Base-by-base conservation (phyloP, 345 rosid genomes). In the Passiflora organensis region DNA sequence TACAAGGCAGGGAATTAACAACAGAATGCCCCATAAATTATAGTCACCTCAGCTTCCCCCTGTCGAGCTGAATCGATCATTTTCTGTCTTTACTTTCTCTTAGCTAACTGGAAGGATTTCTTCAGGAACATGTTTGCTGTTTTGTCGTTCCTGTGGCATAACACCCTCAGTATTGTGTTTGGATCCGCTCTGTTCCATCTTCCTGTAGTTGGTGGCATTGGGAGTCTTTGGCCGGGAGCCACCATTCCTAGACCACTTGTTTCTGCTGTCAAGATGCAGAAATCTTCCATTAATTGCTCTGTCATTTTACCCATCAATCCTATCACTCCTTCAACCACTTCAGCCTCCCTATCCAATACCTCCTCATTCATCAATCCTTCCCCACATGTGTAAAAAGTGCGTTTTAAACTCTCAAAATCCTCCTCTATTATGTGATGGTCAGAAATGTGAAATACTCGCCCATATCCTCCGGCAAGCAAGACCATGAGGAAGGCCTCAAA, bases 121-220 rank as follows among this genome's bases (percentile, higher is more conserved):
- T 81, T 88, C 41, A 91, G 66, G 69, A 81, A 91, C 16, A 51
- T 80, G 36, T 79, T 84, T 13, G 95, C 93, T 1, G 67, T 71
- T 32, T 78, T 75, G 51, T 88, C 96, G 38, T 85, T 81, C 69
- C 96, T 78, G 65, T 88, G 74, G 72, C 95, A 91, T 55, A 91
- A 64, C 10, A 91, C 84, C 51, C 95, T 78, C 13, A 88, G 59
- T 15, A 86, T 79, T 15, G 93, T 86, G 65, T 88, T 91, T 0
- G 96, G 96, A 80, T 88, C 95, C 1, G 90, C 70, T 53, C 85
- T 68, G 63, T 75, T 79, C 95, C 95, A 91, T 56, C 79, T 41
- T 28, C 89, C 93, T 0, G 90, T 86, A 12, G 87, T 84, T 10
- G 87, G 94, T 13, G 94, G 95, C 86, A 91, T 77, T 1, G 83